A percentile compares a stretch with the other conserved stretches of the same genome.
Conservation (phyloP, 176 grass and related monocot genomes). For the Triticum dicoccoides region DNA sequence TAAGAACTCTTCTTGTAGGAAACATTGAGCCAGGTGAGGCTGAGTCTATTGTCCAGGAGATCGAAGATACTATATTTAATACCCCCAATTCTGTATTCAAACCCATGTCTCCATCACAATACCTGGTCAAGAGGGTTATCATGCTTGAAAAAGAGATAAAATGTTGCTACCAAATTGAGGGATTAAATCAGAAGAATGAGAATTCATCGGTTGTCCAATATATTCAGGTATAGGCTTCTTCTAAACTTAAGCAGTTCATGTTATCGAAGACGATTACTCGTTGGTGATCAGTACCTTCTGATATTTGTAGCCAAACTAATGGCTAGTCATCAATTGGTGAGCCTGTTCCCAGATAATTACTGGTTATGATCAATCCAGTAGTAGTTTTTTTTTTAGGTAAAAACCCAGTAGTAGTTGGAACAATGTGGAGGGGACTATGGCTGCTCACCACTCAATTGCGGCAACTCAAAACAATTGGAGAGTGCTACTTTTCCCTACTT, state of each 20-base stretch:
- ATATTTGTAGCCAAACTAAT: conserved; percentile 10
- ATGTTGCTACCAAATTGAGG: conserved; percentile 64
- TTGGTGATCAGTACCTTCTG: not conserved
- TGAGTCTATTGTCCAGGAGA: conserved; percentile 59
- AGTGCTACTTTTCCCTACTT: not conserved
- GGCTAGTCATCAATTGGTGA: not conserved
- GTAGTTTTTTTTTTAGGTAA: too few species aligned
- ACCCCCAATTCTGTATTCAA: conserved; percentile 55
- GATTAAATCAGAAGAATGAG: conserved; percentile 72
- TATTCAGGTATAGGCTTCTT: conserved; percentile 65
- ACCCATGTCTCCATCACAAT: conserved; percentile 75
- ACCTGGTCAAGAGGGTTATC: conserved; percentile 58
- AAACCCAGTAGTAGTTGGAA: not conserved
- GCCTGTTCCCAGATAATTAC: not conserved
- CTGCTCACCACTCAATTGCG: too few species aligned
- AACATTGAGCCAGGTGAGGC: conserved; percentile 86
- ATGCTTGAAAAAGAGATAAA: conserved; percentile 84
- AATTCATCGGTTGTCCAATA: conserved; percentile 93
- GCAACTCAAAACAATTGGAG: not conserved
- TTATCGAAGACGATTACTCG: not conserved
- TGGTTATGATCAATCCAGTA: not conserved
- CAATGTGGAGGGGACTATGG: not conserved
- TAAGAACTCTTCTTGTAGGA: conserved; percentile 42
- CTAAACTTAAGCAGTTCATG: conserved; percentile 8
- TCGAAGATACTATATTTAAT: conserved; percentile 75